Conservation (phyloP, 176 grass and related monocot species). For the Rhynchospora breviuscula region DNA sequence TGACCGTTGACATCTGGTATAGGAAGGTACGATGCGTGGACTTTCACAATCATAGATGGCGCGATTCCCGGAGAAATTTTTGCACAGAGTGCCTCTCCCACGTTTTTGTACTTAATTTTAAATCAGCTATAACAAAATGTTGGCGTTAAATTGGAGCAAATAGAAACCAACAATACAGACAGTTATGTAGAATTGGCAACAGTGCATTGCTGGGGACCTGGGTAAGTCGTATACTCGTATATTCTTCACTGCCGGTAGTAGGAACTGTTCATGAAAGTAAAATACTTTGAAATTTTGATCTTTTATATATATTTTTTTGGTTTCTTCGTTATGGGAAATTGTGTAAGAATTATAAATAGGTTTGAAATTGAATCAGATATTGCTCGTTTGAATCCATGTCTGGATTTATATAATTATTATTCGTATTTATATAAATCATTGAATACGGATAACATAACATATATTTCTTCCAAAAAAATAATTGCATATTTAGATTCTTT, state of each 20-base stretch:
- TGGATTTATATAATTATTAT: neutral
- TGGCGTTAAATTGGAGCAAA: too few relatives aligned
- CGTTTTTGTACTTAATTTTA: neutral
- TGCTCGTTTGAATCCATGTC: neutral
- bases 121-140: neutral
- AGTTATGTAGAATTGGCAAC: too few relatives aligned
- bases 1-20: neutral
- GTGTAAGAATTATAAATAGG: neutral
- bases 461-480: too few relatives aligned
- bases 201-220: neutral
- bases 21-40: neutral
- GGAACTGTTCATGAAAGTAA: neutral
- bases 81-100: neutral
- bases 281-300: neutral
- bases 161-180: too few relatives aligned
- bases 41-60: neutral
- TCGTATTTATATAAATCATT: neutral
- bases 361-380: neutral
- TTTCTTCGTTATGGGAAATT: neutral
- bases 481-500: too few relatives aligned
- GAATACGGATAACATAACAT: too few relatives aligned
- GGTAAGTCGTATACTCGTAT: neutral
- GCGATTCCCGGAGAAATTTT: constrained; percentile 6
- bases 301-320: neutral
- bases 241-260: neutral